These are phyloP conservation scores for Hamamelis virginiana DNA, from an alignment of 164 flowering plant genomes.

Conservation along the genomic window DNA sequence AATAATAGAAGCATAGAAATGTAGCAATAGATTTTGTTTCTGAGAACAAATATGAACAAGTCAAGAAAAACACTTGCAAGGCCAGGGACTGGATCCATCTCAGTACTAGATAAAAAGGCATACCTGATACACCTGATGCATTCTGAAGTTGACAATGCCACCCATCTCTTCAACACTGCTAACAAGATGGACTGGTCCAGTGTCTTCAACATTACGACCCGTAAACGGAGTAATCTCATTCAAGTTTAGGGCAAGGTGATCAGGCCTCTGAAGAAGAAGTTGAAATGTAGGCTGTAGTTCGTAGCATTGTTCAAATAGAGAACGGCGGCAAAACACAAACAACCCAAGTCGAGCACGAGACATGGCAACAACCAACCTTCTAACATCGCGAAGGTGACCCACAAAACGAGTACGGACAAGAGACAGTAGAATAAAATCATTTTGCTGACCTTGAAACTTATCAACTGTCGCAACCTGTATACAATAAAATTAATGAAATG, in stretches of 20 bases:
- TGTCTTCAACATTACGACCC: slow-evolving; percentile 69
- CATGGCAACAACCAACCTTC: slow-evolving; percentile 98
- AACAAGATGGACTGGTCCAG: slow-evolving; percentile 53
- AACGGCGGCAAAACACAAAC: slow-evolving; percentile 84
- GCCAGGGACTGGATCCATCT: not conserved
- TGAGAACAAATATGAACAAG: not conserved
- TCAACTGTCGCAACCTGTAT: slow-evolving; percentile 90
- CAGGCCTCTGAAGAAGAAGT: slow-evolving; percentile 83
- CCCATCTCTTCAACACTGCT: slow-evolving; percentile 76
- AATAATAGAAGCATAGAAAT: not conserved
- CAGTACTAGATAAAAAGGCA: not conserved
- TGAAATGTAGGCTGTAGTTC: slow-evolving; percentile 93
- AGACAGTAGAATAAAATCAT: slow-evolving; percentile 86
- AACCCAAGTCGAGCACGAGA: slow-evolving; percentile 97
- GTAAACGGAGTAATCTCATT: slow-evolving; percentile 56
- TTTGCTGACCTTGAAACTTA: slow-evolving; percentile 99
- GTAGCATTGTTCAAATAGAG: slow-evolving; percentile 94
- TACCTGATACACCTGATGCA: slow-evolving; percentile 67
- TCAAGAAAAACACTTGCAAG: not conserved
- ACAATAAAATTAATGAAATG: not conserved
- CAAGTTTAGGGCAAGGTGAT: slow-evolving; percentile 71
- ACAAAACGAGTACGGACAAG: slow-evolving; percentile 95
- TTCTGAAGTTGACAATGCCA: slow-evolving; percentile 39
- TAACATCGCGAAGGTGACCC: slow-evolving; percentile 97
- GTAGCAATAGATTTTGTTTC: not conserved